Conservation (phyloP, 2,329 filamentous ascomycete genomes). For the Ophiocordyceps robertsii region DNA sequence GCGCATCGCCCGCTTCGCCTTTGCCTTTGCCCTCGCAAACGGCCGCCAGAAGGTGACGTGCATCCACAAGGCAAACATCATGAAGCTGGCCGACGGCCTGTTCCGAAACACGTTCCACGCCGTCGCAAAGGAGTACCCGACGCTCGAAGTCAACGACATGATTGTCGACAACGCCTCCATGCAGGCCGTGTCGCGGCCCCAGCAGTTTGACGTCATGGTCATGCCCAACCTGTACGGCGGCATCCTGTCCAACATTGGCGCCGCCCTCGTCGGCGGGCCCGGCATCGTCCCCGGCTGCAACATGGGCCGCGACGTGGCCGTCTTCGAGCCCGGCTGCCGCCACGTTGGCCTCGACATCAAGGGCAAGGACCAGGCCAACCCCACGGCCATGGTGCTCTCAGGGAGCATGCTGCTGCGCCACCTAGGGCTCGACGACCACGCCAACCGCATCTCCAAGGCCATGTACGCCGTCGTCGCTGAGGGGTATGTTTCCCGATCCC, state of each 20-base stretch:
- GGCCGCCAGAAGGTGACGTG: slow-evolving; percentile 98
- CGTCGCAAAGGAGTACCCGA: slow-evolving; percentile 88
- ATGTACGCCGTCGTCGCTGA: slow-evolving; percentile 70
- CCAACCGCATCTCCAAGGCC: slow-evolving; percentile 92
- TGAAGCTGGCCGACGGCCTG: slow-evolving; percentile 98
- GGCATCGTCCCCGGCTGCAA: slow-evolving; percentile 98
- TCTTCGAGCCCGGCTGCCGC: slow-evolving; percentile 98
- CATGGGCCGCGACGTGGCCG: slow-evolving; percentile 96
- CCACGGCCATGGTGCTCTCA: slow-evolving; percentile 86
- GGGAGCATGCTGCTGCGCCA: slow-evolving; percentile 96
- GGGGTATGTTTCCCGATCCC: slow-evolving; percentile 39
- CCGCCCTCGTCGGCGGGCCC: slow-evolving; percentile 89
- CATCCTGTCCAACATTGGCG: slow-evolving; percentile 97
- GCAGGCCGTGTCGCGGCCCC: slow-evolving; percentile 91
- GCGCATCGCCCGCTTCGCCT: slow-evolving; percentile 98
- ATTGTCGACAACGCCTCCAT: slow-evolving; percentile 99
- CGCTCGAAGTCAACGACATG: slow-evolving; percentile 95
- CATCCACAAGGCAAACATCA: slow-evolving; percentile 99
- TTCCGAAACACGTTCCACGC: slow-evolving; percentile 97
- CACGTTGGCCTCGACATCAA: slow-evolving; percentile 99
- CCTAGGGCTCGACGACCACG: slow-evolving; percentile 93
- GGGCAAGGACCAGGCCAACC: slow-evolving; percentile 99
- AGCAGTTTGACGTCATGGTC: slow-evolving; percentile 99
- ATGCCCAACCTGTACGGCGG: slow-evolving; percentile 99
- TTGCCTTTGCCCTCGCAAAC: slow-evolving; percentile 95